Conservation (phyloP, 2,329 filamentous ascomycete species). For the Phialophora chinensis region DNA sequence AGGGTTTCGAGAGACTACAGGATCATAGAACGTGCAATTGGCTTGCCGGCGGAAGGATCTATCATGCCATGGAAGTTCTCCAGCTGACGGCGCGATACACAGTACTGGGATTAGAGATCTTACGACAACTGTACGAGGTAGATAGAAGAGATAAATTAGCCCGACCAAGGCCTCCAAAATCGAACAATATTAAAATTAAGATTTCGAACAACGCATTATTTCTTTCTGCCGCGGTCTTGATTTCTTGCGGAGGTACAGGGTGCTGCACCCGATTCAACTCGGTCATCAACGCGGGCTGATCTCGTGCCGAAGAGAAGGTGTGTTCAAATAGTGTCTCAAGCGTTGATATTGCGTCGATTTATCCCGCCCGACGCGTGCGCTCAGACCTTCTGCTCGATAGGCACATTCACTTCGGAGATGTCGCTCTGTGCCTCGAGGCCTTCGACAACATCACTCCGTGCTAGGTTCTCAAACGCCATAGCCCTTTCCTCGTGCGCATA, state of each 20-base stretch:
- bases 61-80: conserved; percentile 22
- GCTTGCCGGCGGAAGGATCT: neutral
- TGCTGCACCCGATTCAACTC: neutral
- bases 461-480: conserved; percentile 28
- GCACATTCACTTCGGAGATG: conserved; percentile 23
- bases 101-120: neutral
- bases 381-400: conserved; percentile 23
- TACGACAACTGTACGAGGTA: neutral
- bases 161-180: neutral
- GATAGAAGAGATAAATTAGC: neutral
- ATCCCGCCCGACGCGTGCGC: neutral
- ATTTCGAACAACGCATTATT: neutral
- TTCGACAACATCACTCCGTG: neutral
- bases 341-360: neutral
- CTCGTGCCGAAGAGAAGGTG: neutral
- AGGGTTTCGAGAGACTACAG: neutral
- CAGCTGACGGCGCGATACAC: conserved; percentile 12
- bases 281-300: neutral
- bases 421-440: conserved; percentile 20
- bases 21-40: neutral
- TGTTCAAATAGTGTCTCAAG: neutral
- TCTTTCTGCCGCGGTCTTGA: neutral
- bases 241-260: neutral
- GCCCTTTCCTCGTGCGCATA: conserved; percentile 21
- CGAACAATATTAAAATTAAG: neutral